phyloP scores from a whole-genome alignment of 2,329 filamentous ascomycete genomes.

The Metarhizium album region DNA sequence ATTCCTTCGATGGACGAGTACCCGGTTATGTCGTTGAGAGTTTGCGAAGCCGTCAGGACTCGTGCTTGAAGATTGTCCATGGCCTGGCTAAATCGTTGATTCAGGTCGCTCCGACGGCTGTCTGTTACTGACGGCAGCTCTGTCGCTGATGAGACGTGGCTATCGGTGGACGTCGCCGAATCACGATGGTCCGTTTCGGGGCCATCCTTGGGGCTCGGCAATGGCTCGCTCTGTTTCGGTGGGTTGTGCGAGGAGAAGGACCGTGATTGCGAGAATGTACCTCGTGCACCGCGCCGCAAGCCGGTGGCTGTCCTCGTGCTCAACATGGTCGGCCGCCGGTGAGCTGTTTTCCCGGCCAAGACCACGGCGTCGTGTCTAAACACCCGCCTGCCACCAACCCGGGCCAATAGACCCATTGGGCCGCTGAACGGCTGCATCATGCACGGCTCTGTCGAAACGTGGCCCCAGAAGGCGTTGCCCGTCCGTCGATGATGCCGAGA shows the following conservation, averaged over 20 bases:
- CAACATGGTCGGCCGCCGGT: neutral
- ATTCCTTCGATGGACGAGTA: conserved; percentile 85
- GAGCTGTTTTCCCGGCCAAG: neutral
- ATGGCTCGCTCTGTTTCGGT: conserved; percentile 7
- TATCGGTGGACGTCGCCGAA: conserved; percentile 2
- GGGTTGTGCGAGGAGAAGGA: conserved; percentile 18
- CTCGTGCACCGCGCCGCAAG: neutral
- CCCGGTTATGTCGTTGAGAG: conserved; percentile 87
- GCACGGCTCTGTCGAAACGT: neutral
- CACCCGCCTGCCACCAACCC: conserved; percentile 17
- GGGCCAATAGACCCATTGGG: conserved; percentile 19
- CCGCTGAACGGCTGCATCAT: conserved; percentile 26
- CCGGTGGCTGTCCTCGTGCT: conserved; percentile 1
- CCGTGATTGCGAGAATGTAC: conserved; percentile 8
- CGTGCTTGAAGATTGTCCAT: conserved; percentile 88
- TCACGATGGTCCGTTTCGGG: neutral
- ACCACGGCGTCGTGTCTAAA: conserved; percentile 7
- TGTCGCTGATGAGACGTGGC: neutral
- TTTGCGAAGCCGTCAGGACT: conserved; percentile 73
- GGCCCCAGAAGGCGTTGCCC: neutral
- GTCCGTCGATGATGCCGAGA: neutral
- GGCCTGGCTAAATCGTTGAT: conserved; percentile 32
- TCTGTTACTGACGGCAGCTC: conserved; percentile 24
- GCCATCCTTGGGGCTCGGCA: neutral
- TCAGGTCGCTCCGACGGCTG: conserved; percentile 21